A percentile compares a stretch with the other conserved stretches of the same genome.
These are phyloP conservation scores for Vitis rupestris DNA, from an alignment of 164 flowering plant species.

Conservation along the genomic window DNA sequence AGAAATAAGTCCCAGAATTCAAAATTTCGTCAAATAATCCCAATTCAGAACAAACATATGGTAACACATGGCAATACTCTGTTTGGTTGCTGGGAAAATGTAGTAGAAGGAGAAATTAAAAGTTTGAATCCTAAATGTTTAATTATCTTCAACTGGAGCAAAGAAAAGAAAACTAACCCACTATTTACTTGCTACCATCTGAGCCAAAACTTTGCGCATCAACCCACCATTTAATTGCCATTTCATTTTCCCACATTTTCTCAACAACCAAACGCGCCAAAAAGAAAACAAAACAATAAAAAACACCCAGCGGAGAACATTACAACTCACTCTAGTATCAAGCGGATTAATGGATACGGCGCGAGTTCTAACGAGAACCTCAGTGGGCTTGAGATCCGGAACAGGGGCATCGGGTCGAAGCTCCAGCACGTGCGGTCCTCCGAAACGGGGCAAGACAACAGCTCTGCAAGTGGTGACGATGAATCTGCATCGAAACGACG, in stretches of 20 bases:
- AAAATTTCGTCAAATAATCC: too few relatives aligned
- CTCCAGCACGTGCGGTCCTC: constrained; percentile 86
- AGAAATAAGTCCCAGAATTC: too few relatives aligned
- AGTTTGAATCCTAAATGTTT: too few relatives aligned
- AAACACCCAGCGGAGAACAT: not conserved
- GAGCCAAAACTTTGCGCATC: too few relatives aligned
- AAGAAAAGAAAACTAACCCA: too few relatives aligned
- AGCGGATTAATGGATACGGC: constrained; percentile 95
- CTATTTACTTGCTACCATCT: too few relatives aligned
- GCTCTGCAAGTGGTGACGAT: constrained; percentile 75
- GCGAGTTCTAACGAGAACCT: constrained; percentile 87
- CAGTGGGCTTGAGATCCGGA: constrained; percentile 76
- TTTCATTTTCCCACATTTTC: not conserved
- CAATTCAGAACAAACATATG: too few relatives aligned
- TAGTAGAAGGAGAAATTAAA: too few relatives aligned
- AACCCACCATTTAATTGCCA: too few relatives aligned
- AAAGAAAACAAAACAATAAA: constrained; percentile 1
- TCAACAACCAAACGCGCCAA: not conserved
- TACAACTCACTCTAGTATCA: constrained; percentile 57
- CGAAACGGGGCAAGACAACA: constrained; percentile 79
- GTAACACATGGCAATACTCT: too few relatives aligned
- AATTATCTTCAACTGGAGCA: too few relatives aligned
- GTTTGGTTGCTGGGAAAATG: too few relatives aligned
- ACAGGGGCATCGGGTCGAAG: constrained; percentile 56
- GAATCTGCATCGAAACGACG: constrained; percentile 10